phyloP scores from a whole-genome alignment of 495 filamentous ascomycete genomes.

The Podospora australis region DNA sequence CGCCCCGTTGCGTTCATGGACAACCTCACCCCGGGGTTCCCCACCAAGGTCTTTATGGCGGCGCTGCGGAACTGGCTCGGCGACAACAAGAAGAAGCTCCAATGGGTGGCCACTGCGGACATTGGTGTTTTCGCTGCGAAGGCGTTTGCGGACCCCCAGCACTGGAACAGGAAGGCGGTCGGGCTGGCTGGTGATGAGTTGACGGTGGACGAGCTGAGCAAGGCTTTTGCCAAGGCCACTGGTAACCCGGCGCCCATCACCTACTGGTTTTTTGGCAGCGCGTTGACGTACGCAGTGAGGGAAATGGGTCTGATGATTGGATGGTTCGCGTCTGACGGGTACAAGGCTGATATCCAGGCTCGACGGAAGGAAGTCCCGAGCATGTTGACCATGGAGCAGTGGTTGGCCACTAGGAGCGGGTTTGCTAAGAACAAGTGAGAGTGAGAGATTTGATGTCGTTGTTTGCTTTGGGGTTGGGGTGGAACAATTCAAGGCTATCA shows the following conservation, averaged over 20 bases:
- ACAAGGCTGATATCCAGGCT: slow-evolving; percentile 35
- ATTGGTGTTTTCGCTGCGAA: slow-evolving; percentile 60
- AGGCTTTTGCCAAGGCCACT: slow-evolving; percentile 32
- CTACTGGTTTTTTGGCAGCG: slow-evolving; percentile 33
- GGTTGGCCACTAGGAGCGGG: slow-evolving; percentile 19
- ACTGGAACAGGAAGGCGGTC: slow-evolving; percentile 33
- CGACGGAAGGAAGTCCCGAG: slow-evolving; percentile 30
- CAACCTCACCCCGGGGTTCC: slow-evolving; percentile 51
- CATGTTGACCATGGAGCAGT: slow-evolving; percentile 37
- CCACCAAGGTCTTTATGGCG: slow-evolving; percentile 54
- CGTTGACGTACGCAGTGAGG: slow-evolving; percentile 31
- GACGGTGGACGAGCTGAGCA: slow-evolving; percentile 32
- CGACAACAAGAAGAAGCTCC: slow-evolving; percentile 37
- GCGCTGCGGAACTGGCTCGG: slow-evolving; percentile 41
- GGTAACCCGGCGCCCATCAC: slow-evolving; percentile 32
- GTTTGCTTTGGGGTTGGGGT: too few species aligned
- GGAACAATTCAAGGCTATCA: too few species aligned
- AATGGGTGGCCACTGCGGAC: slow-evolving; percentile 52
- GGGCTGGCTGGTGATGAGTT: slow-evolving; percentile 43
- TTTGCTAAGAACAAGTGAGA: background rate
- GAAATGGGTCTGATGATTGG: slow-evolving; percentile 40
- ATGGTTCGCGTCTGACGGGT: slow-evolving; percentile 43
- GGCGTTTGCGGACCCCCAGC: slow-evolving; percentile 42
- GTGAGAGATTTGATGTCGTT: too few species aligned
- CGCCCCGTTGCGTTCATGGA: slow-evolving; percentile 66